These are phyloP conservation scores for Colletotrichum ledebouriae DNA, from an alignment of 2,329 filamentous ascomycete genomes.

Conservation along the genomic window DNA sequence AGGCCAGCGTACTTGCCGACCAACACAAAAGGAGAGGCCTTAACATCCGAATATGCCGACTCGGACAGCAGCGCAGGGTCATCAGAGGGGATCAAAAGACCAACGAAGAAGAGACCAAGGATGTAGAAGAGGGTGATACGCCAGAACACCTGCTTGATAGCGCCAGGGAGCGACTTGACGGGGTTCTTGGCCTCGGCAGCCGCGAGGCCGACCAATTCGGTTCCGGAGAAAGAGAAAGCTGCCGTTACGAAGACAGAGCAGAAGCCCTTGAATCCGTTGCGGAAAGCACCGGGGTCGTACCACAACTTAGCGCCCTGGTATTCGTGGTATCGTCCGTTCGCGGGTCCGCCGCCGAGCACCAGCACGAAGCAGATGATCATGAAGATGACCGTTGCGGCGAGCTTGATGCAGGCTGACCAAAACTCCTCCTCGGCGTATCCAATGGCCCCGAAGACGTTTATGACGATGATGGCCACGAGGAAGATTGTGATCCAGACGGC, in stretches of 20 bases:
- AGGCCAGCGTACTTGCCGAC: conserved; percentile 60
- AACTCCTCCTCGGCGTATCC: conserved; percentile 71
- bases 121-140: conserved; percentile 66
- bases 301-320: conserved; percentile 59
- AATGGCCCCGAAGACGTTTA: conserved; percentile 69
- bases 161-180: conserved; percentile 78
- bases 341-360: conserved; percentile 69
- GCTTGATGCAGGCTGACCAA: conserved; percentile 66
- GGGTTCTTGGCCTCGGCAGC: conserved; percentile 78
- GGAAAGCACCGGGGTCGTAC: conserved; percentile 66
- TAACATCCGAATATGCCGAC: conserved; percentile 55
- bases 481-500: conserved; percentile 69
- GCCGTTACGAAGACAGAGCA: conserved; percentile 78
- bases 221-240: conserved; percentile 77
- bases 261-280: conserved; percentile 78
- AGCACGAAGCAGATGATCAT: conserved; percentile 72
- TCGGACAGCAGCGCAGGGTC: conserved; percentile 60
- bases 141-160: conserved; percentile 80
- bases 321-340: conserved; percentile 53
- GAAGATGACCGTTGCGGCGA: conserved; percentile 69
- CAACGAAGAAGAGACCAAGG: conserved; percentile 62
- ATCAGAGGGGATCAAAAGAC: conserved; percentile 58
- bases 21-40: conserved; percentile 43
- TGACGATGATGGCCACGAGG: conserved; percentile 59
- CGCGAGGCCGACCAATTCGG: conserved; percentile 77